Evolutionary conservation across 1,139 yeast genomes (phyloP), one percentile per base, ranked within the genome.

Genomic region (Zygosaccharomyces sapae): DNA sequence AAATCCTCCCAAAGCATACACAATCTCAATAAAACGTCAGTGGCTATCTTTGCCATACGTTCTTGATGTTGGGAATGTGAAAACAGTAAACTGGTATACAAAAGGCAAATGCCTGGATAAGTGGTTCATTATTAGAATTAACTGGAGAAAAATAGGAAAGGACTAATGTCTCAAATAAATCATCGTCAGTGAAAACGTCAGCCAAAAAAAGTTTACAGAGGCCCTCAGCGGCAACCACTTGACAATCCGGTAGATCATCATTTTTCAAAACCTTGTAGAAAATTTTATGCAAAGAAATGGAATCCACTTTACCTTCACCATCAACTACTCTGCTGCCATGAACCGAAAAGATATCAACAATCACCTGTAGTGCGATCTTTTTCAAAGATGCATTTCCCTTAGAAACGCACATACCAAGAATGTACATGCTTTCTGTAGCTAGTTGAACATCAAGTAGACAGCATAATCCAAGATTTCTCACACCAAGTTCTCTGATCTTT

Each of bases 61-160:
- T 75, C 74, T 64, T 89, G 97, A 65, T 89, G 96, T 24, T 71
- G 72, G 1, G 75, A 70, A 55, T 85, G 90, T 36, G 96, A 86
- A 62, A 86, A 31, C 95, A 84, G 63, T 87, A 89, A 0, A 87
- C 96, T 0, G 97, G 97, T 33, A 92, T 74, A 61, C 96, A 89
- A 62, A 87, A 89, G 8, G 95, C 81, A 50, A 90, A 77, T 1
- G 86, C 85, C 67, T 92, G 97, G 47, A 83, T 76, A 52, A 90
- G 71, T 13, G 81, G 80, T 50, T 79, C 83, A 57, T 89, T 88
- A 10, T 71, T 67, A 4, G 77, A 67, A 42, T 84, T 82, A 2
- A 70, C 65, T 0, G 90, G 88, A 49, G 85, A 82, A 67, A 87
- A 89, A 59, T 88, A 90, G 1, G 86, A 77, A 44, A 86, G 68